Percentiles rank a stretch among this genome's conserved stretches.
These are phyloP conservation scores for Diaporthe amygdali DNA, from an alignment of 2,329 filamentous ascomycete genomes.

Conservation along the genomic window DNA sequence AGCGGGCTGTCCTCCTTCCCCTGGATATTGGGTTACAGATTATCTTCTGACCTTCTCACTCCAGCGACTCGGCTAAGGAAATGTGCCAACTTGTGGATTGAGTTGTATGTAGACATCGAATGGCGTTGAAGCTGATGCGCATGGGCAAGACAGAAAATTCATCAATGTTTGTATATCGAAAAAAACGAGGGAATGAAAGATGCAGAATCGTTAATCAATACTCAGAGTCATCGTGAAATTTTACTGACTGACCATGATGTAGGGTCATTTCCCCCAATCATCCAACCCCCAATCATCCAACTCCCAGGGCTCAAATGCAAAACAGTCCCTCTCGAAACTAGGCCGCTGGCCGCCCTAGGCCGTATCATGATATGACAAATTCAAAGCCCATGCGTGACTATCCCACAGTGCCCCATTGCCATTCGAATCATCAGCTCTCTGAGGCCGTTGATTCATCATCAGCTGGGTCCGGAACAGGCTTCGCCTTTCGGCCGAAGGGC, in stretches of 20 bases:
- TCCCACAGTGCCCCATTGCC: not conserved
- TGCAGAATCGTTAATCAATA: not conserved
- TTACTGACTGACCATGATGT: not conserved
- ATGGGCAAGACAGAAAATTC: too few relatives aligned
- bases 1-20: not conserved
- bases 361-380: not conserved
- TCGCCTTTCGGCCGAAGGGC: not conserved
- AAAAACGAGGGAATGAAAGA: not conserved
- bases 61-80: not conserved
- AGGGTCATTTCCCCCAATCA: not conserved
- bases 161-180: too few relatives aligned
- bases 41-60: not conserved
- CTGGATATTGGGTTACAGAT: too few relatives aligned
- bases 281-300: not conserved
- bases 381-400: not conserved
- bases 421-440: not conserved
- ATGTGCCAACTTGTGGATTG: too few relatives aligned
- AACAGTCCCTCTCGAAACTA: not conserved
- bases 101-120: not conserved
- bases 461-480: slow-evolving; percentile 3
- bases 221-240: not conserved
- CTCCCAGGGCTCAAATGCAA: not conserved
- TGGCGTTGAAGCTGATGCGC: not conserved
- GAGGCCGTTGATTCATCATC: slow-evolving; percentile 23
- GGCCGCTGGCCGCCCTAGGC: not conserved